Evolutionary conservation across 345 rosid genomes (phyloP), one percentile per base, ranked within the genome.

Genomic region (Sapria himalayana): DNA sequence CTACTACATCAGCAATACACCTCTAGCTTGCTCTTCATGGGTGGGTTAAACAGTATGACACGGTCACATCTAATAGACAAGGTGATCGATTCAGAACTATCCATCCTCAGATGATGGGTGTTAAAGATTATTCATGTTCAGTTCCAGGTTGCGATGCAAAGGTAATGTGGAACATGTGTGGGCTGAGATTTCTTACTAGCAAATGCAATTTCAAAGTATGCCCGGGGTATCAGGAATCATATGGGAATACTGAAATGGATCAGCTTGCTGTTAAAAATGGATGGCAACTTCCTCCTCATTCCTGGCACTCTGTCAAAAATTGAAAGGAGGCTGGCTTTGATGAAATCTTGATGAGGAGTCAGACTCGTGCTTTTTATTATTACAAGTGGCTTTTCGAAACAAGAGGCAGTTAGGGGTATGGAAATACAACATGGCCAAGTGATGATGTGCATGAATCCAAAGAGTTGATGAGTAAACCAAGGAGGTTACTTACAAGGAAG

Each of bases 71-170:
- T 85, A 21, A 85, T 85, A 94, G 94, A 85, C 64, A 85, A 81
- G 67, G 96, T 85, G 51, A 78, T 62, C 14, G 96, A 85, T n/a
- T 81, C 81, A n/a, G 92, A 86, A 57, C 92, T 4, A 76, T 31
- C 54, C 97, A 86, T 61, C 97, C 97, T 1, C 97, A 86, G 42
- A 86, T 86, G 97, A 94, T 92, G 40, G 97, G 97, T 9, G 69
- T 78, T 7, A 86, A 78, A 59, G 97, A 92, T 10, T 81, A 94
- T 0, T 78, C 89, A 2, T 86, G 94, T 49, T 72, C 97, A 0
- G 58, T 86, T 54, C 92, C 73, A 15, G 94, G 94, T 12, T 86
- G 97, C 44, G 97, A 86, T 53, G 92, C 78, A 9, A 86, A 86
- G 58, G 81, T 86, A 33, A 86, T 86, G 97, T 75, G 73, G 19